These are phyloP conservation scores for Vaucheria bursata DNA, from an alignment of 352 stramenopile genomes.

Conservation along the genomic window DNA sequence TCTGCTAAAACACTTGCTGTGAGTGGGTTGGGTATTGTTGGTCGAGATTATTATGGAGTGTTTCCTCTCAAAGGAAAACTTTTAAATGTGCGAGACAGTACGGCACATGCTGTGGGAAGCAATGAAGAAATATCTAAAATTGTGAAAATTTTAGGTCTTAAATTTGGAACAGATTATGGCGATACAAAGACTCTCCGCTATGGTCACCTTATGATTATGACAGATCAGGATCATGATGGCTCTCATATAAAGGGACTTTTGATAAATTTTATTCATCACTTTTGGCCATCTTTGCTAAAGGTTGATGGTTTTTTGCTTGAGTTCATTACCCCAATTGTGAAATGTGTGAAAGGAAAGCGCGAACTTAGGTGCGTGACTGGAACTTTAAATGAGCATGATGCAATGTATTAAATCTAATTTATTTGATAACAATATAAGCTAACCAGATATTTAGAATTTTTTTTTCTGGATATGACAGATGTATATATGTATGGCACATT, in stretches of 20 bases:
- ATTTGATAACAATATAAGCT: too few relatives aligned
- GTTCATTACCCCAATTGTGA: constrained; percentile 99
- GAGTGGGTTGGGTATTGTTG: constrained; percentile 91
- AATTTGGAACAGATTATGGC: constrained; percentile 86
- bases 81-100: constrained; percentile 98
- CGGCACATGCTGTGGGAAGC: constrained; percentile 89
- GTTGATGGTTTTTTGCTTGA: constrained; percentile 88
- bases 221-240: constrained; percentile 97
- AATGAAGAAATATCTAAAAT: constrained; percentile 95
- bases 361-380: neutral
- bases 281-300: constrained; percentile 92
- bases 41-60: constrained; percentile 93
- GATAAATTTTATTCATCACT: constrained; percentile 98
- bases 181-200: constrained; percentile 90
- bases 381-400: too few relatives aligned
- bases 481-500: too few relatives aligned
- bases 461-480: too few relatives aligned
- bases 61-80: constrained; percentile 97
- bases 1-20: constrained; percentile 97
- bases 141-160: constrained; percentile 93
- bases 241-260: constrained; percentile 93
- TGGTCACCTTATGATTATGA: constrained; percentile 98
- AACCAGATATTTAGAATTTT: too few relatives aligned
- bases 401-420: too few relatives aligned
- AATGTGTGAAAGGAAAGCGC: constrained; percentile 50